Base-by-base conservation (phyloP, 306 rosid genomes). In the Dicorynia guianensis region DNA sequence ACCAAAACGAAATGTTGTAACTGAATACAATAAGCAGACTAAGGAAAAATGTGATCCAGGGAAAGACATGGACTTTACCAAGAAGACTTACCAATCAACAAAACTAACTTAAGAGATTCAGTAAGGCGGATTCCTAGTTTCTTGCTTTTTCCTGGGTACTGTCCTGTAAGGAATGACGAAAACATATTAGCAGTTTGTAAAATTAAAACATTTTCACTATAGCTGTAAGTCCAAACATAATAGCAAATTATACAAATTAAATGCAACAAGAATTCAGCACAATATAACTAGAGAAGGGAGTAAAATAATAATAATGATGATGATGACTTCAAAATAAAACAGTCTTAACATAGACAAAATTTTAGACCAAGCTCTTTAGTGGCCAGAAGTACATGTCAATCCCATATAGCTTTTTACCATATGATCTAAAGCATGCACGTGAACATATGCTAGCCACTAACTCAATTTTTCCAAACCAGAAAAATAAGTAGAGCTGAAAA, bases 31-130 rank as follows among this genome's bases (percentile, higher is more conserved):
- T 38, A 66, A 36, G 42, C 33, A 76, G 13, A 80, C 20, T 19
- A 67, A 61, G 13, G 36, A 59, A 72, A 33, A 68, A 46, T 19
- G 63, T 40, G 40, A 55, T 76, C 25, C 43, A 50, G 55, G 54
- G 67, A 40, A 56, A 38, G 75, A 43, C 30, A 63, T 55, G 67
- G 19, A 79, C 69, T 49, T 50, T 58, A 30, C 61, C 36, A 46
- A 40, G 36, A 72, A 25, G 61, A 56, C 93, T 38, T 75, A 95
- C 98, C 98, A 67, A 95, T 92, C 76, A 92, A 85, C 78, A 95
- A 75, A 84, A 95, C 97, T 81, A 92, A 82, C 82, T 95, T 95
- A 33, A 95, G 91, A 77, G 98, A 96, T 80, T 90, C 95, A 7
- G 71, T 80, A 74, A 95, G 87, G 87, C 83, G 59, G 46, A 63